Conservation (phyloP, 225 moss, liverwort and hornwort species). For the Asterella californica region DNA sequence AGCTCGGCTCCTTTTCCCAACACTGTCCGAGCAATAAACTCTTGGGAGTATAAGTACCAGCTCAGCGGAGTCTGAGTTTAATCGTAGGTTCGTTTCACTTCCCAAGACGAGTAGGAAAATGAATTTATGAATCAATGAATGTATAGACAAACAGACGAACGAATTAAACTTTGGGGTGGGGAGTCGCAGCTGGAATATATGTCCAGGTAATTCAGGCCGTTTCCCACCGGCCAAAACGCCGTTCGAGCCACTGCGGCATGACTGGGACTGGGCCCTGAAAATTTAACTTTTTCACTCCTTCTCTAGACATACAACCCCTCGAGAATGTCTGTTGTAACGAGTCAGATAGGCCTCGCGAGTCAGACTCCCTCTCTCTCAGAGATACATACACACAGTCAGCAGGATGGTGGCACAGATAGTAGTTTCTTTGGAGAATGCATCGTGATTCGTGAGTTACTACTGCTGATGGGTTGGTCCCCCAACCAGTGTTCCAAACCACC, state of each 20-base stretch:
- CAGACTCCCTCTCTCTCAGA: not conserved
- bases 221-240: not conserved
- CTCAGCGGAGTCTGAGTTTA: not conserved
- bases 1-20: constrained; percentile 1
- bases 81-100: not conserved
- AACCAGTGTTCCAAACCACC: not conserved
- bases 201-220: not conserved
- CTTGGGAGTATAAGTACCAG: not conserved
- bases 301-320: not conserved
- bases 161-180: not conserved
- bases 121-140: not conserved
- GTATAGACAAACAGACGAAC: not conserved
- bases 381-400: not conserved
- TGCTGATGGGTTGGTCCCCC: not conserved
- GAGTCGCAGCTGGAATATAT: not conserved
- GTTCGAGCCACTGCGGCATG: not conserved
- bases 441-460: not conserved
- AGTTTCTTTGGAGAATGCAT: not conserved
- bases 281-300: not conserved
- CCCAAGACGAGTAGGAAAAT: not conserved
- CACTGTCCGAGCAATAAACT: not conserved
- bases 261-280: not conserved
- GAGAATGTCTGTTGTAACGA: not conserved
- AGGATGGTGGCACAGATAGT: not conserved
- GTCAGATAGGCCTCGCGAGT: not conserved